Conservation (phyloP, 805 yeast genomes). For the Alloascoidea hylecoeti region DNA sequence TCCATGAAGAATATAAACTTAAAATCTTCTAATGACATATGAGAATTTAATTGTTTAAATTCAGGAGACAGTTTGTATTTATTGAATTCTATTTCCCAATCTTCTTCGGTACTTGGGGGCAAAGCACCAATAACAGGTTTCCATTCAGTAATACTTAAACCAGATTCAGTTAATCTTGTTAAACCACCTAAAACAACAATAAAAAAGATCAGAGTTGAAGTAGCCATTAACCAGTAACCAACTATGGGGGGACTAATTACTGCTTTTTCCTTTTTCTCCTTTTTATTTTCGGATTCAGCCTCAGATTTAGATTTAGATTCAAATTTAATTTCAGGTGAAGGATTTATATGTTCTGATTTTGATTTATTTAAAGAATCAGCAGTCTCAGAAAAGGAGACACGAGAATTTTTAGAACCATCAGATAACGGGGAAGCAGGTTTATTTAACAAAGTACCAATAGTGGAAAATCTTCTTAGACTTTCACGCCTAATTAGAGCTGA, state of each 20-base stretch:
- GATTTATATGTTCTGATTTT: too few species aligned
- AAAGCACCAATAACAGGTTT: conserved; percentile 91
- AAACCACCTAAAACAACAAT: conserved; percentile 95
- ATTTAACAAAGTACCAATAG: too few species aligned
- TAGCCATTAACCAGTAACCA: conserved; percentile 81
- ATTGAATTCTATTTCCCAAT: conserved; percentile 78
- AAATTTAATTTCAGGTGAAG: too few species aligned
- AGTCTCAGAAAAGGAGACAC: too few species aligned
- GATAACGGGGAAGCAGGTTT: too few species aligned
- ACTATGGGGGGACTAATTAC: conserved; percentile 28
- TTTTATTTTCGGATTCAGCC: conserved; percentile 2
- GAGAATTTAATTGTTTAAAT: conserved; percentile 76
- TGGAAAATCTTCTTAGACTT: too few species aligned
- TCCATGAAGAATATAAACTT: conserved; percentile 94
- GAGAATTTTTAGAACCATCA: too few species aligned
- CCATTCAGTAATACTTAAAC: conserved; percentile 96
- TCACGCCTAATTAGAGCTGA: too few species aligned
- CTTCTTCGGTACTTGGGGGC: conserved; percentile 70
- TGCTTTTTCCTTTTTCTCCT: conserved; percentile 11
- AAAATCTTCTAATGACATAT: conserved; percentile 82
- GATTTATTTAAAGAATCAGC: too few species aligned
- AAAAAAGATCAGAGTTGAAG: conserved; percentile 83
- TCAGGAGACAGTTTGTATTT: conserved; percentile 85
- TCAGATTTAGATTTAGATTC: too few species aligned
- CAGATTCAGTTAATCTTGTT: conserved; percentile 91